Base-by-base conservation (phyloP, 164 flowering plant genomes). In the Tetracentron sinense region DNA sequence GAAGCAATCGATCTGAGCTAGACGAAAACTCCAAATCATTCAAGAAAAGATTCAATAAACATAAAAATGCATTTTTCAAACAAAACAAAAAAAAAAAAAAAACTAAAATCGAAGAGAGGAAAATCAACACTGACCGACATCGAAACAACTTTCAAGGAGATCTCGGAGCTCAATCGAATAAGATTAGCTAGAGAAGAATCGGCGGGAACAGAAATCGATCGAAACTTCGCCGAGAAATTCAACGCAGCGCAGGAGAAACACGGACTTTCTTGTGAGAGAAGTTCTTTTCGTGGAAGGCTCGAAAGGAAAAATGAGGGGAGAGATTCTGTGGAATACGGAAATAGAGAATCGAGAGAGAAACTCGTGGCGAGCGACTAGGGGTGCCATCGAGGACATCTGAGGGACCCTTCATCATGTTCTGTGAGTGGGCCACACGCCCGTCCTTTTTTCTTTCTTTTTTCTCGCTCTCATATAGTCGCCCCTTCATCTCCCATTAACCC, bases 121-220 rank as follows among this genome's bases (percentile, higher is more conserved):
- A 44, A 64, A 64, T 56, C 61, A 56, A 19, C 23, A 56, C 68
- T 56, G 17, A 65, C 68, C 68, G 68, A 65, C 68, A 65, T 65
- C 33, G 61, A 65, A 56, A 31, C 61, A 33, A 11, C 31, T 31
- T 31, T 29, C 17, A 10, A 19, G 49, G 16, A 33, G 23, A 17
- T 38, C n/a, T n/a, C 46, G 30, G 21, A 55, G 28, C 23, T 16
- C 47, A 48, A 29, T 21, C 17, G 50, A 28, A 23, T 22, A 26
- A 21, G 29, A 29, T 15, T 3, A 8, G 7, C 8, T 0, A 23
- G 14, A 17, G 5, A 23, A 16, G 14, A 38, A 38, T 38, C 44
- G 1, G 15, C 44, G 44, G 44, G 5, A 16, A 38, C 44, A 16
- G 27, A 35, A 38, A 57, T 2, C 2, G 23, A 29, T 55, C 23